Evolutionary conservation across 2,329 filamentous ascomycete species (phyloP).

Genomic region (Colletotrichum higginsianum): DNA sequence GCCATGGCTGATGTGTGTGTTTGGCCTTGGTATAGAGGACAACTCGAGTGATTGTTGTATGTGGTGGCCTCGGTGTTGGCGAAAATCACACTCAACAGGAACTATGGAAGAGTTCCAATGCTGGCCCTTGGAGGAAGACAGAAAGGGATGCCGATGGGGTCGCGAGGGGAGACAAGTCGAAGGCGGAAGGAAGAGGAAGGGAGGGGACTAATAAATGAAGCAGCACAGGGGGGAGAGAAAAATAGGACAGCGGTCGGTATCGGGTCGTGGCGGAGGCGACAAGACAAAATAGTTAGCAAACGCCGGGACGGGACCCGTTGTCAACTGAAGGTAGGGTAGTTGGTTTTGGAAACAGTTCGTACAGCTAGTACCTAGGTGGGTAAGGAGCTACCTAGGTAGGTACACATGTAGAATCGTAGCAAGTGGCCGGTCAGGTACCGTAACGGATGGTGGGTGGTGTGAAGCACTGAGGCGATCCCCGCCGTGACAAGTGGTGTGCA

Average conservation of each 20-base stretch:
- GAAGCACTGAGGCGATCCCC: conserved; percentile 1
- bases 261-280: conserved; percentile 36
- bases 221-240: conserved; percentile 12
- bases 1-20: conserved; percentile 58
- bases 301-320: conserved; percentile 37
- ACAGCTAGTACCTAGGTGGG: no score
- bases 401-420: background rate
- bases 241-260: conserved; percentile 21
- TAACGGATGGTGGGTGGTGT: conserved; percentile 11
- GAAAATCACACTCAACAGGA: conserved; percentile 27
- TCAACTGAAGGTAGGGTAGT: conserved; percentile 8
- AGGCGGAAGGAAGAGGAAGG: conserved; percentile 3
- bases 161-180: background rate
- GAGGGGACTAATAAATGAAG: conserved; percentile 39
- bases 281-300: conserved; percentile 32
- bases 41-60: background rate
- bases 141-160: conserved; percentile 29
- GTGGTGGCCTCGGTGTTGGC: conserved; percentile 19
- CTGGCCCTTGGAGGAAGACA: conserved; percentile 29
- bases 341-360: background rate
- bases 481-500: conserved; percentile 20
- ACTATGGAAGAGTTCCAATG: conserved; percentile 39
- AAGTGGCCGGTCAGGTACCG: conserved; percentile 16
- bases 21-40: conserved; percentile 8
- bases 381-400: no score